Base-by-base conservation (phyloP, 2,329 filamentous ascomycete species). In the Neonectria faginata region DNA sequence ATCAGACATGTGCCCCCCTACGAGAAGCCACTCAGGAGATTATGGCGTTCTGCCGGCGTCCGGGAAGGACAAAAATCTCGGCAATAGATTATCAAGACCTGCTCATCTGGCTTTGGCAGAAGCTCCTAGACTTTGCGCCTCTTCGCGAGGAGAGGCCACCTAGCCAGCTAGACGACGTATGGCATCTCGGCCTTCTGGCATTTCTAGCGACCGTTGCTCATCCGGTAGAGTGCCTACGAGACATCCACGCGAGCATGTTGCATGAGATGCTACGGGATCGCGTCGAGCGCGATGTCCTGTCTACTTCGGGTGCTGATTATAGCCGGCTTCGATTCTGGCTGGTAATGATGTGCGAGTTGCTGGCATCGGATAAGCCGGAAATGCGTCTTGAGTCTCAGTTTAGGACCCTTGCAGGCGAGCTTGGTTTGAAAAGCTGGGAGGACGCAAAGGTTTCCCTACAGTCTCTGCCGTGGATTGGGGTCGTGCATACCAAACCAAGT, bases 61-160 rank as follows among this genome's bases (percentile, higher is more conserved):
- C 61, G 29, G 61, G 48, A 25, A 69, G 55, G 6, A 12, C 41
- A 1, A 65, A 62, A 48, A 60, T 64, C n/a, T 8, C 31, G 1
- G 65, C 53, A 2, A 14, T 69, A 20, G 61, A 62, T 14, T 70
- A 72, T 4, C 65, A 69, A 16, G 57, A 71, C 18, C n/a, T 65
- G 1, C 18, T 67, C 20, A 70, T 67, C 22, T 66, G 64, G 22
- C 51, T 67, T n/a, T 68, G 57, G 57, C 60, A 68, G 31, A 29
- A 60, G 14, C 60, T 64, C 0, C 6, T 65, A 0, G 67, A 73
- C 39, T 67, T 70, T 62, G 62, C 56, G 10, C 64, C 67, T 1
- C 55, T 67, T 2, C 5, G 44, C 22, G 42, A 10, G 5, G 33
- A 50, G 25, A 66, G 62, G 10, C 66, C 67, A 7, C 61, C 41